Base-by-base conservation (phyloP, 2,329 filamentous ascomycete genomes). In the Annulohypoxylon truncatum region DNA sequence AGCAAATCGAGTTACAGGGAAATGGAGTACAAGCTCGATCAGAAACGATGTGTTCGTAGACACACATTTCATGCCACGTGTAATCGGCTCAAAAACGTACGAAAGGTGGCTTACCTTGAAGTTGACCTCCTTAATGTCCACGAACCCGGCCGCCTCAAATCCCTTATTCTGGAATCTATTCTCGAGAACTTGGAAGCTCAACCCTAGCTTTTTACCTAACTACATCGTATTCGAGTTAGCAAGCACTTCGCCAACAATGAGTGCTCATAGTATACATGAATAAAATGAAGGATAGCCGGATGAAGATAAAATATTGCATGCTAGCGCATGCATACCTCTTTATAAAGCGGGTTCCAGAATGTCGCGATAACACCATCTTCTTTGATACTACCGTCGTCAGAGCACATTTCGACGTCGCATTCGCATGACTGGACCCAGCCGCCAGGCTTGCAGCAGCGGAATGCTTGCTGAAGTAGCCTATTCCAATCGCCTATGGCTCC, bases 101-200 rank as follows among this genome's bases (percentile, higher is more conserved):
- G 13, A 42, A 29, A 51, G 7, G 8, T 10, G 26, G 51, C 71
- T 53, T 22, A 89, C 79, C 73, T 86, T 87, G 68, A 80, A 81
- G 10, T 84, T 73, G 26, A 87, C 83, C 46, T 84, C 78, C 8
- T 38, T 60, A 13, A 89, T 82, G 58, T 89, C 85, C 2, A 85
- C 81, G 61, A 88, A 89, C 0, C 87, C 87, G 1, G 85, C 82
- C 31, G 85, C 82, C 72, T 82, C 79, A 77, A 89, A 85, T 2
- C 68, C 74, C 80, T 82, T 86, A 3, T 75, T 78, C 64, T 85
- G 84, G 33, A 87, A 73, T 44, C 84, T 82, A 47, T 86, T 82
- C 0, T 84, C 85, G 24, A 88, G 80, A 6, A 78, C 84, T 80
- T 60, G 86, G 79, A 64, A 87, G 80, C 56, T 81, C 76, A 44